Conservation (phyloP, 1,284 basidiomycete species). For the Limonomyces culmigenus region DNA sequence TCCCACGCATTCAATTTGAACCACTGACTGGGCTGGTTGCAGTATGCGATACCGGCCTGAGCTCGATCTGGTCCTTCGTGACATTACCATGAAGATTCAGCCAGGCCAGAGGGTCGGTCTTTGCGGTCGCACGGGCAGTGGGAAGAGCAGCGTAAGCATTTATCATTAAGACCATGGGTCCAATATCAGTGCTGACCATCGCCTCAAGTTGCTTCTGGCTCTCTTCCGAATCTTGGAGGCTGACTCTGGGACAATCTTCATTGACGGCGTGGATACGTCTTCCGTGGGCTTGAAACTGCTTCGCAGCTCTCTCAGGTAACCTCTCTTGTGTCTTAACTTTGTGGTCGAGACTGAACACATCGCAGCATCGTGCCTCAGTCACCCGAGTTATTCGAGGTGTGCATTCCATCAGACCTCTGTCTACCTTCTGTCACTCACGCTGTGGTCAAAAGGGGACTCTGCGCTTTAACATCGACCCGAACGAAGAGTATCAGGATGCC, state of each 20-base stretch:
- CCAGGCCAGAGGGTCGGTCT: conserved; percentile 75
- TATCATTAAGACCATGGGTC: conserved; percentile 30
- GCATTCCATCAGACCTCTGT: no score
- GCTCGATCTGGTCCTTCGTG: conserved; percentile 62
- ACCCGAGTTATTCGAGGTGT: conserved; percentile 63
- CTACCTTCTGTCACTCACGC: not conserved
- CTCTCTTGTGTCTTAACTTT: no score
- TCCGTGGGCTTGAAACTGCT: conserved; percentile 19
- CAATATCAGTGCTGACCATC: conserved; percentile 1
- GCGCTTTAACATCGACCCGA: conserved; percentile 73
- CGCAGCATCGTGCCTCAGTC: conserved; percentile 86
- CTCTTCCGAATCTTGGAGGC: conserved; percentile 79
- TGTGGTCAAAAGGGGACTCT: conserved; percentile 38
- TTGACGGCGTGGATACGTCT: conserved; percentile 78
- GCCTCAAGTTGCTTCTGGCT: conserved; percentile 35
- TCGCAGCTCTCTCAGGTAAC: conserved; percentile 3
- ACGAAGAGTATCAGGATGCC: conserved; percentile 50
- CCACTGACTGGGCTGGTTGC: conserved; percentile 24
- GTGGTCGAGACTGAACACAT: conserved; percentile 44
- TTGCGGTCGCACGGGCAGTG: conserved; percentile 84
- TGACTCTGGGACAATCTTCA: conserved; percentile 56
- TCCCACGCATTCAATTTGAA: not conserved
- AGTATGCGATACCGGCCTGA: conserved; percentile 74
- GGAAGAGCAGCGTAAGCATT: no score
- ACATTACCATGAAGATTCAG: conserved; percentile 52